Evolutionary conservation across 2,329 filamentous ascomycete species (phyloP), one percentile per base, ranked within the genome.

Genomic region (Rugonectria rugulosa): DNA sequence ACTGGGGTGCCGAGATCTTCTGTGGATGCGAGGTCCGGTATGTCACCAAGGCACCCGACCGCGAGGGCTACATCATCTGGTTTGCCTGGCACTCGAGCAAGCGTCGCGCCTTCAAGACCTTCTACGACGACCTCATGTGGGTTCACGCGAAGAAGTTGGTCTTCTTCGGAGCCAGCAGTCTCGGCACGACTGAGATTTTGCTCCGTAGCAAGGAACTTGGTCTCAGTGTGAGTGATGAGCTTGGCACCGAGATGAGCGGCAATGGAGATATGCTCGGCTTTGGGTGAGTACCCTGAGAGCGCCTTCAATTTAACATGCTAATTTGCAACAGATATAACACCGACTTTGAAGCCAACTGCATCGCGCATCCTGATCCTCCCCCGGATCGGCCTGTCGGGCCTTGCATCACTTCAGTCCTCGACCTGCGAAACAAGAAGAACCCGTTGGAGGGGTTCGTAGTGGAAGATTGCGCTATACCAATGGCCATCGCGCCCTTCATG

Each of bases 1-100:
- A 88, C 64, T 88, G 86, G 85, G 88, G 87, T 8, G 85, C 87
- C 11, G 86, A 90, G 65, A 83, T 90, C 70, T 90, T 90, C 59
- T 90, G 87, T 70, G 81, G 86, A 62, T 86, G 85, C 57, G 86
- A 90, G 68, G 87, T 89, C 2, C 77, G 83, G 38, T 83, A 88
- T 64, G 75, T 90, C 45, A 79, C 83, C 51, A 81, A 85, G 67
- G 78, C 79, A 36, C 75, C 75, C 2, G 68, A 70, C 1, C 71
- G 73, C 5, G 78, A 80, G 12, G 86, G 87, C 2, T 89, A 88
- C 67, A 75, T 87, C 17, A 73, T 89, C 23, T 88, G 82, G 70
- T 89, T 86, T 66, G 81, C 84, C 11, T 88, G 85, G 85, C 83
- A 88, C 64, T 83, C 83, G 4, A 75, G 79, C 32, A 81, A 82